These are phyloP conservation scores for Ceraceosorus guamensis DNA, from an alignment of 1,284 basidiomycete species.

Conservation along the genomic window DNA sequence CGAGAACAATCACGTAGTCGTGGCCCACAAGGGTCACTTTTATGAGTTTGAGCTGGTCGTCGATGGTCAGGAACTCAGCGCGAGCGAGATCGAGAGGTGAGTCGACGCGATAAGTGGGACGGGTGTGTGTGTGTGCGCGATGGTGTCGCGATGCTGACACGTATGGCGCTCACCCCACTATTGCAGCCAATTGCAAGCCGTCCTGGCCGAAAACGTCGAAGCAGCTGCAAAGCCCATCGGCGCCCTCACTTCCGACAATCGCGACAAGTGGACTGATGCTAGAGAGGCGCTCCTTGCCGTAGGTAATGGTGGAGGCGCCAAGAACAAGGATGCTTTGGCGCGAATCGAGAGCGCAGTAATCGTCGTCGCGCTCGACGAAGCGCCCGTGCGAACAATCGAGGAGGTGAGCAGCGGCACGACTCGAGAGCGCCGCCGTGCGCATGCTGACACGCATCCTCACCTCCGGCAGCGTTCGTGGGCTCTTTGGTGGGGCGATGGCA, in stretches of 20 bases:
- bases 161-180: too few species aligned
- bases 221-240: conserved; percentile 61
- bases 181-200: conserved; percentile 66
- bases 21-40: conserved; percentile 84
- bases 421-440: too few species aligned
- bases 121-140: not conserved
- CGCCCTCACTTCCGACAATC: conserved; percentile 76
- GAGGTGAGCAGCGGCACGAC: too few species aligned
- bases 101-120: conserved; percentile 14
- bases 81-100: conserved; percentile 67
- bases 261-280: conserved; percentile 82
- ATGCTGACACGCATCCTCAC: too few species aligned
- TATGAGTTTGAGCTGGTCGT: conserved; percentile 63
- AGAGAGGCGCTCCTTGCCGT: conserved; percentile 57
- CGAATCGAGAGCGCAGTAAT: conserved; percentile 85
- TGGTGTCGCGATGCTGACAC: not conserved
- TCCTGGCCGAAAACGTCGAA: conserved; percentile 67
- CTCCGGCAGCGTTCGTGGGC: conserved; percentile 52
- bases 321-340: conserved; percentile 64
- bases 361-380: conserved; percentile 76
- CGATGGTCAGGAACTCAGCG: conserved; percentile 59
- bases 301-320: conserved; percentile 54
- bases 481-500: conserved; percentile 85
- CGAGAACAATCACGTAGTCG: conserved; percentile 77
- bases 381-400: conserved; percentile 69